These are phyloP conservation scores for Coniochaeta prunicola DNA, from an alignment of 2,329 filamentous ascomycete species.

Conservation along the genomic window DNA sequence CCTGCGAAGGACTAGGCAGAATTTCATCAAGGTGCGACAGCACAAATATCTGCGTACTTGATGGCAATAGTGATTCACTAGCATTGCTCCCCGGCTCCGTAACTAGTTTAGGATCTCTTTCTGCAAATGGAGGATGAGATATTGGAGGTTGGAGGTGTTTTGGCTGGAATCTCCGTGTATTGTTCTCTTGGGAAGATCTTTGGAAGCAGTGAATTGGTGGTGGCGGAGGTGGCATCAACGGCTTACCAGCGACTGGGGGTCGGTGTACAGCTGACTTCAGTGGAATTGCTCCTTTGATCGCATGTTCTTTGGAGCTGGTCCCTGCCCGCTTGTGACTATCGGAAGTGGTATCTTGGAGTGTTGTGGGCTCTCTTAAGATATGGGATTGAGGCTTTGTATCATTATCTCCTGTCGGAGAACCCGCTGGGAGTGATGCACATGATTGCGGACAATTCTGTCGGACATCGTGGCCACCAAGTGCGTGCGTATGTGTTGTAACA, in stretches of 20 bases:
- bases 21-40: conserved; percentile 42
- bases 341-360: background rate
- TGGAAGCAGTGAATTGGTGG: background rate
- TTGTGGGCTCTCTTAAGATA: background rate
- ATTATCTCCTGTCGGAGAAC: no score
- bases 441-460: background rate
- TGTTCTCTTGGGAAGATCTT: background rate
- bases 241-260: background rate
- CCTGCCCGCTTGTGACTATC: background rate
- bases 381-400: no score
- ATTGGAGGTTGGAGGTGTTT: conserved; percentile 3
- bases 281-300: background rate
- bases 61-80: conserved; percentile 15
- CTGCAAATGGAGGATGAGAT: conserved; percentile 10
- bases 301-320: background rate
- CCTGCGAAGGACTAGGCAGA: conserved; percentile 49
- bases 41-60: conserved; percentile 47
- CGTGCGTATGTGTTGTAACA: background rate
- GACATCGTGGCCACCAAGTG: background rate
- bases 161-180: conserved; percentile 5
- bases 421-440: background rate
- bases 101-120: conserved; percentile 5
- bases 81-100: background rate
- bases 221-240: background rate
- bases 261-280: background rate